Percentiles rank a stretch among this genome's conserved stretches.
Conservation (phyloP, 352 stramenopile species). For the Globisporangium viniferum region DNA sequence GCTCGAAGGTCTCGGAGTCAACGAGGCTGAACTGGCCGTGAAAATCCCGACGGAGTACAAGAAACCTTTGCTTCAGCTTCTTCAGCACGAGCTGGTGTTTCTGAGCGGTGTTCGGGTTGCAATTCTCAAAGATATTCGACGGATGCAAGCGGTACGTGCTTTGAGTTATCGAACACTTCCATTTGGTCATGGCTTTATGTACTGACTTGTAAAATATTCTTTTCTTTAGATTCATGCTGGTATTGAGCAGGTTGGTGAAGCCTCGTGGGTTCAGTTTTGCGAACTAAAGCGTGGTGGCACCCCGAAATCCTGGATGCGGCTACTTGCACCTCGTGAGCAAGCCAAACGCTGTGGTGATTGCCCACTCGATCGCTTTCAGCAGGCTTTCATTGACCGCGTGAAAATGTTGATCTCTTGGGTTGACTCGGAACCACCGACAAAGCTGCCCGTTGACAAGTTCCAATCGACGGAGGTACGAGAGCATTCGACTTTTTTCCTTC, state of each 20-base stretch:
- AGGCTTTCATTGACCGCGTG: slow-evolving; percentile 28
- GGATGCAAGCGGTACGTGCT: slow-evolving; percentile 24
- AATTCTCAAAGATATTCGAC: slow-evolving; percentile 23
- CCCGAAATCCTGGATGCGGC: slow-evolving; percentile 8
- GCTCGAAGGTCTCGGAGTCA: slow-evolving; percentile 7
- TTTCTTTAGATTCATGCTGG: slow-evolving; percentile 13
- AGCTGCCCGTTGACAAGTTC: slow-evolving; percentile 43
- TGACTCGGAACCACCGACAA: slow-evolving; percentile 18
- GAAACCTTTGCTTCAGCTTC: slow-evolving; percentile 27
- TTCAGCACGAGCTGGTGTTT: slow-evolving; percentile 18
- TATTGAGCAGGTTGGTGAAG: slow-evolving; percentile 5
- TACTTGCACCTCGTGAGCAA: neutral
- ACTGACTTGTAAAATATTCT: slow-evolving; percentile 3
- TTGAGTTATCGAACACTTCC: neutral
- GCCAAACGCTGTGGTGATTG: neutral
- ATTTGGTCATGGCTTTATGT: neutral
- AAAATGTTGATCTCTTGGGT: slow-evolving; percentile 28
- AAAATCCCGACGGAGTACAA: slow-evolving; percentile 13
- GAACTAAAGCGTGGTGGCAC: neutral
- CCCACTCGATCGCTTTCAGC: slow-evolving; percentile 34
- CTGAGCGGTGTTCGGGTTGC: slow-evolving; percentile 18
- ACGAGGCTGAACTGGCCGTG: neutral
- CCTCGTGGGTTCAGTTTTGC: slow-evolving; percentile 11
- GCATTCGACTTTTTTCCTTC: too few species aligned
- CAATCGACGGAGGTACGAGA: slow-evolving; percentile 20